Evolutionary conservation across 768 basidiomycete genomes (phyloP).

Genomic region (Neoboletus brunneissimus): DNA sequence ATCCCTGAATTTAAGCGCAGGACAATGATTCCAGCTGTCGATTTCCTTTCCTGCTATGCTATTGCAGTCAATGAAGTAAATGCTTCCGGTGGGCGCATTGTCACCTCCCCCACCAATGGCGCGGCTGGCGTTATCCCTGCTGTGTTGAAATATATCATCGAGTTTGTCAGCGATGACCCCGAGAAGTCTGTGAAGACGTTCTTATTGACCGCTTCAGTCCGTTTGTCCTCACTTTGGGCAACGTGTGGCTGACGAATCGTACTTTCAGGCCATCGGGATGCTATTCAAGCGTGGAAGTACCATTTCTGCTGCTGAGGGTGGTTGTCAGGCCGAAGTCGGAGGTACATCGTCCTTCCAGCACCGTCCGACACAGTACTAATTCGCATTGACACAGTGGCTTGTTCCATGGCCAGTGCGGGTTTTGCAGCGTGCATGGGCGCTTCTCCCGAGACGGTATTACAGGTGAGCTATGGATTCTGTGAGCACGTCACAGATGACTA

Average conservation of each 20-base stretch:
- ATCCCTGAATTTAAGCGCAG: constrained; percentile 49
- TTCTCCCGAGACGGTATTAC: constrained; percentile 77
- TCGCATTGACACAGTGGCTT: constrained; percentile 60
- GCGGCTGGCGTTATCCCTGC: constrained; percentile 93
- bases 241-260: constrained; percentile 6
- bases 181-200: constrained; percentile 88
- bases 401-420: constrained; percentile 93
- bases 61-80: constrained; percentile 96
- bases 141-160: constrained; percentile 84
- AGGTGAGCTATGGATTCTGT: constrained; percentile 40
- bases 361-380: background rate
- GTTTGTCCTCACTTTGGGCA: constrained; percentile 22
- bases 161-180: constrained; percentile 90
- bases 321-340: constrained; percentile 94
- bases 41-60: constrained; percentile 91
- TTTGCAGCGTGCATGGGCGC: constrained; percentile 95
- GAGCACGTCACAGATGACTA: background rate
- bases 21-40: constrained; percentile 88
- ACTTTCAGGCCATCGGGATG: constrained; percentile 80
- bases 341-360: constrained; percentile 40
- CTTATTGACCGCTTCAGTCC: constrained; percentile 80
- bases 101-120: constrained; percentile 93
- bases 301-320: constrained; percentile 94
- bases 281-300: constrained; percentile 96
- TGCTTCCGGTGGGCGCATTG: constrained; percentile 88